Evolutionary conservation across 768 basidiomycete species (phyloP), one percentile per base, ranked within the genome.

Genomic region (Termitomyces sp.): DNA sequence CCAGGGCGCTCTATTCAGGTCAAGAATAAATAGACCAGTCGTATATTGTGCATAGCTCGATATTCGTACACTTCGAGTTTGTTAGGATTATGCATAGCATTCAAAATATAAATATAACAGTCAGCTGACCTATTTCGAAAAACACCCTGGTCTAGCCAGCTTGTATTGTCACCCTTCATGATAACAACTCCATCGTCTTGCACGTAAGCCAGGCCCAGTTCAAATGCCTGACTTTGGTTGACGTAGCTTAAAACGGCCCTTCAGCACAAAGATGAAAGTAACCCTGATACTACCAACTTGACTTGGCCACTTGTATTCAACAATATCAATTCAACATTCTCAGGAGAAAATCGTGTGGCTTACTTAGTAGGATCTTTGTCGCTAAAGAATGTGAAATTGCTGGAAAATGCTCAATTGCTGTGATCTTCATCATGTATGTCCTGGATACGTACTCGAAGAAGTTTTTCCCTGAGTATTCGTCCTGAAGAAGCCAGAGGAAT

Each of bases 1-100:
- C 83, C 87, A 91, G 0, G 93, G 93, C 46, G 92, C 91, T 68
- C 80, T 84, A 56, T 86, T 83, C 33, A 91, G 76, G 66, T 96
- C 93, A 26, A 95, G 75, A 57, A 96, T 80, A 66, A 94, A 92
- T 21, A 96, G 74, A 31, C 93, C 93, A 10, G 86, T 83, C 57
- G 83, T 87, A 66, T 89, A 91, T 46, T 73, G 66, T 7, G 77
- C 74, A 40, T 78, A 65, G 60, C 85, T 87, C 46, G 82, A 83
- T 68, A 96, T 85, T 45, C 93, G 86, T 56, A 96, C 86, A 62
- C 93, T 66, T 44, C 7, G n/a, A 37, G 26, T 47, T 35, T 31
- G 35, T 38, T 14, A 23, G 26, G 33, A 21, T 46, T 1, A 45
- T 33, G 31, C 31, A 12, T n/a, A n/a, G n/a, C n/a, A 52, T n/a